Evolutionary conservation across 2,329 filamentous ascomycete species (phyloP).

Genomic region (Talaromyces marneffei): DNA sequence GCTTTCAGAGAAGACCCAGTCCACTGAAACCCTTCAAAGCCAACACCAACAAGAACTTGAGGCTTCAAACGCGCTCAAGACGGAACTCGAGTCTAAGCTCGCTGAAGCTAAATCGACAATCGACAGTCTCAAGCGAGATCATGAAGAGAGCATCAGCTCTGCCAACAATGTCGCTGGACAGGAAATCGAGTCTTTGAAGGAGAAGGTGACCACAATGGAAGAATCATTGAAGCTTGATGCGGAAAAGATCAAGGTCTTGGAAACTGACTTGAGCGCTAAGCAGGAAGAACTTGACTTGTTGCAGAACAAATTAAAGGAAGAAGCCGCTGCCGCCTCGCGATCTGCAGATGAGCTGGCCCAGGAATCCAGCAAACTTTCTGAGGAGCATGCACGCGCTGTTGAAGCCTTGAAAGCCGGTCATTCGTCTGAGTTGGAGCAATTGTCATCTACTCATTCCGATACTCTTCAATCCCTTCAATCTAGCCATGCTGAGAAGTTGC

Average conservation of each 20-base stretch:
- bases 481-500: conserved; percentile 29
- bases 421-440: conserved; percentile 28
- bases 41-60: conserved; percentile 32
- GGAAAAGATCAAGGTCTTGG: conserved; percentile 30
- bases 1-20: conserved; percentile 28
- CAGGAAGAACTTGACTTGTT: conserved; percentile 33
- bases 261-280: conserved; percentile 31
- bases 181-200: conserved; percentile 32
- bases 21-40: conserved; percentile 26
- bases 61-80: conserved; percentile 28
- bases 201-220: conserved; percentile 31
- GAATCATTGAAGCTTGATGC: conserved; percentile 27
- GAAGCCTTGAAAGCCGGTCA: conserved; percentile 32
- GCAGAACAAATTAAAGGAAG: conserved; percentile 33
- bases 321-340: conserved; percentile 28
- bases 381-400: conserved; percentile 30
- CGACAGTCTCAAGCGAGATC: conserved; percentile 22
- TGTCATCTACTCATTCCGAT: conserved; percentile 27
- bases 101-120: conserved; percentile 31
- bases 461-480: conserved; percentile 29
- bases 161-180: conserved; percentile 30
- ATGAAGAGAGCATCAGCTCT: conserved; percentile 31
- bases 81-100: conserved; percentile 29
- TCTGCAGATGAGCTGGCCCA: conserved; percentile 31
- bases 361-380: conserved; percentile 24